Base-by-base conservation (phyloP, 129 eudicot genomes). In the Ambrosia trifida region DNA sequence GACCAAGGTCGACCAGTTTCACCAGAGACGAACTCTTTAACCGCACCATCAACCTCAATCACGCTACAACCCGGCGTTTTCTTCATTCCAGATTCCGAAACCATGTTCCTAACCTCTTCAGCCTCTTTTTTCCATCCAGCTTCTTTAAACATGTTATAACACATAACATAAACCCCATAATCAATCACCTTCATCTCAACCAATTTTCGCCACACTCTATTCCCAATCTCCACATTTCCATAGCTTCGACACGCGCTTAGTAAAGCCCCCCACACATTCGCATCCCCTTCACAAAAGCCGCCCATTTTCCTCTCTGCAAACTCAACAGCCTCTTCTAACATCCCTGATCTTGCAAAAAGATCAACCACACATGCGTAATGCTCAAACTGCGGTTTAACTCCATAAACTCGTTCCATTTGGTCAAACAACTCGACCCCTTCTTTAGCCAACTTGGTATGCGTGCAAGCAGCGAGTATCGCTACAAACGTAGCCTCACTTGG, bases 351-450 rank as follows among this genome's bases (percentile, higher is more conserved):
- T 28, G 87, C 85, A 35, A 81, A 76, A 52, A 85, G 89, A 75
- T 89, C 96, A 70, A 89, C 91, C 83, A 86, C 81, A 33, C 91
- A 83, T 0, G 87, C 87, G 46, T 79, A 78, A 33, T 89, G 91
- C 80, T 85, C 91, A 2, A 52, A 41, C 60, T 36, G 53, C 1
- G 89, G 89, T 31, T 78, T 50, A 28, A 86, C 78, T 13, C 74
- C 69, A n/a, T 85, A 81, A 3, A 56, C 12, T 18, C 45, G 51
- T 8, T 28, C 68, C 96, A 89, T 85, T 46, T 49, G 75, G 61
- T 82, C 59, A 56, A 87, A 84, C 76, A 87, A 74, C 57, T 68
- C 46, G 16, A 84, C 68, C 50, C 89, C 89, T 57, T 81, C 85
- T 20, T 77, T 65, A 7, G 83, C 89, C 73, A 86, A 61, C 7